Conservation (phyloP, 805 yeast genomes). For the Crinitomyces ghanaensis region DNA sequence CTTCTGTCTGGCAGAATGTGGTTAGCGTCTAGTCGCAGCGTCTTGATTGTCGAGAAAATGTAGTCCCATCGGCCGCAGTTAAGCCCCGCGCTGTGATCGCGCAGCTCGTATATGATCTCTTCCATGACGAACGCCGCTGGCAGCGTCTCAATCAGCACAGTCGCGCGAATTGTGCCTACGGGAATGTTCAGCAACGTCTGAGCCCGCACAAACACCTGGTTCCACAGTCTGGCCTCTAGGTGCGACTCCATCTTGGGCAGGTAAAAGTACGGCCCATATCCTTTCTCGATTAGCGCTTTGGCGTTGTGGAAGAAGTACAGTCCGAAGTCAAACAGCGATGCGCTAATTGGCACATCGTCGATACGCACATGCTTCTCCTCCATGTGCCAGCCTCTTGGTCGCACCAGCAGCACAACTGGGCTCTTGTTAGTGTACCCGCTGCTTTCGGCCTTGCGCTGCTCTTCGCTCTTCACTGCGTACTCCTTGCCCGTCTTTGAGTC, state of each 20-base stretch:
- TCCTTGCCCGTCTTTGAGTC: slow-evolving; percentile 26
- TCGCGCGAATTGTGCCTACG: slow-evolving; percentile 57
- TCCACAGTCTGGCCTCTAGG: slow-evolving; percentile 62
- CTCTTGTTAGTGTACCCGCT: too few relatives aligned
- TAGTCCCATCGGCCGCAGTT: slow-evolving; percentile 72
- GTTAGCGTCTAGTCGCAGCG: slow-evolving; percentile 45
- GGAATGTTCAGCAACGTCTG: slow-evolving; percentile 49
- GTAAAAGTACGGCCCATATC: slow-evolving; percentile 62
- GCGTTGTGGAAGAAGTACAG: slow-evolving; percentile 59
- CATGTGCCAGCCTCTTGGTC: slow-evolving; percentile 63
- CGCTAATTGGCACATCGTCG: slow-evolving; percentile 54
- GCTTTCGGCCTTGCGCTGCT: slow-evolving; percentile 3
- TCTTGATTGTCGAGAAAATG: slow-evolving; percentile 56
- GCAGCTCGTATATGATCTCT: slow-evolving; percentile 58
- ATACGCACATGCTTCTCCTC: slow-evolving; percentile 50
- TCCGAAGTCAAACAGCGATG: slow-evolving; percentile 56
- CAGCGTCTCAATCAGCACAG: slow-evolving; percentile 57
- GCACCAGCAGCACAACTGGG: slow-evolving; percentile 34
- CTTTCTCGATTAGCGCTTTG: slow-evolving; percentile 38
- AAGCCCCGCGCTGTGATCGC: slow-evolving; percentile 57
- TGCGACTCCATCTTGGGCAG: slow-evolving; percentile 67
- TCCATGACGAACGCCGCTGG: slow-evolving; percentile 68
- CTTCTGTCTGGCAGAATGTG: slow-evolving; percentile 58
- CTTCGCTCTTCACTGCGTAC: slow-evolving; percentile 41
- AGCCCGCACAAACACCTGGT: slow-evolving; percentile 49